phyloP scores from a whole-genome alignment of 352 stramenopile genomes.

The Aphanomyces invadans region DNA sequence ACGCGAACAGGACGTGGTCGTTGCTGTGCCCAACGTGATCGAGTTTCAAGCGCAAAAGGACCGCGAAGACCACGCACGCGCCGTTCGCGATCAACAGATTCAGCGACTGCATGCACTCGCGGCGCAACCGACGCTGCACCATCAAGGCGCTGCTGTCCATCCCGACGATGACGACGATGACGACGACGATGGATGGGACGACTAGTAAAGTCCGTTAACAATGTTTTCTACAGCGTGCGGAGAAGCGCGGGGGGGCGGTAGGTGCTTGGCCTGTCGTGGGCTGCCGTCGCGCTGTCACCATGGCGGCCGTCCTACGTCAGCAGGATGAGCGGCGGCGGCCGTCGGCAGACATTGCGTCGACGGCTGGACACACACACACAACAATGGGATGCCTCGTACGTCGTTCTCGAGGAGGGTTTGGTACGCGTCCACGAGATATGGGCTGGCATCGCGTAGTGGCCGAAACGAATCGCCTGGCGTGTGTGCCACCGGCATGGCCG shows the following conservation, averaged over 20 bases:
- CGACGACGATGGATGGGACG: conserved; percentile 78
- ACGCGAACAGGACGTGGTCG: conserved; percentile 34
- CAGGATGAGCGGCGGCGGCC: too few relatives aligned
- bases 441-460: not conserved
- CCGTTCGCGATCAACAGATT: conserved; percentile 51
- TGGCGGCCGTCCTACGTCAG: too few relatives aligned
- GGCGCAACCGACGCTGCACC: conserved; percentile 61
- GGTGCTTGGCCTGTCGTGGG: not conserved
- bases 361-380: not conserved
- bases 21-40: conserved; percentile 49
- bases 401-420: conserved; percentile 2
- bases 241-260: conserved; percentile 10
- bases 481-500: too few relatives aligned
- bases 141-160: conserved; percentile 31
- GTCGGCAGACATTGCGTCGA: too few relatives aligned
- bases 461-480: too few relatives aligned
- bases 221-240: not conserved
- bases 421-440: conserved; percentile 1
- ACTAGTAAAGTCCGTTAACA: too few relatives aligned
- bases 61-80: conserved; percentile 57
- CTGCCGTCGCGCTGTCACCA: not conserved
- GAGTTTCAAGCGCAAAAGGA: conserved; percentile 55
- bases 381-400: not conserved
- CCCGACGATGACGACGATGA: conserved; percentile 33
- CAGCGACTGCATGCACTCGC: conserved; percentile 54